phyloP scores from a whole-genome alignment of 768 basidiomycete genomes.

The Naganishia onofrii region DNA sequence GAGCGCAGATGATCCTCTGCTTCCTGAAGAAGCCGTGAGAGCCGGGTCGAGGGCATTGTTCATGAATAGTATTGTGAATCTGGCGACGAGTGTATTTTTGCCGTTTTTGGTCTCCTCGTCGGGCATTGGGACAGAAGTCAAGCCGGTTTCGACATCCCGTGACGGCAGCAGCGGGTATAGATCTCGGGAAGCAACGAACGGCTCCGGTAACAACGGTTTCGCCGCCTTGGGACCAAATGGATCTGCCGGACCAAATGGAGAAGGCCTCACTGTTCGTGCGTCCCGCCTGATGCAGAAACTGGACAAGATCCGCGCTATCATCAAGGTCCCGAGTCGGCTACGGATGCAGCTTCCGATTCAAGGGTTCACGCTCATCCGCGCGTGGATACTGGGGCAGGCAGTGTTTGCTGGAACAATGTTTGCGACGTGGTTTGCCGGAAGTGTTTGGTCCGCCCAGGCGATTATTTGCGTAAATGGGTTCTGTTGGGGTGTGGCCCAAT shows the following conservation, averaged over 20 bases:
- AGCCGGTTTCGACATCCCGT: constrained; percentile 20
- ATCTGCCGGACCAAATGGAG: background rate
- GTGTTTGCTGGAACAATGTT: constrained; percentile 75
- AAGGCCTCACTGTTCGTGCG: constrained; percentile 10
- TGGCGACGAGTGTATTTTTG: constrained; percentile 66
- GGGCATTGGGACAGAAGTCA: constrained; percentile 31
- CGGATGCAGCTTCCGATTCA: constrained; percentile 43
- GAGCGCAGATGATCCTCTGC: constrained; percentile 46
- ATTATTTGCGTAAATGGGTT: constrained; percentile 79
- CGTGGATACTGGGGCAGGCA: constrained; percentile 77
- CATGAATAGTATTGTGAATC: constrained; percentile 67
- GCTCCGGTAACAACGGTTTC: background rate
- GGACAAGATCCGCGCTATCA: constrained; percentile 22
- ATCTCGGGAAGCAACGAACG: background rate
- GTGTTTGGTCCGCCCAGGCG: constrained; percentile 67
- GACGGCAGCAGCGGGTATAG: background rate
- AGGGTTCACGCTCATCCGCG: constrained; percentile 47
- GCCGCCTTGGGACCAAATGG: background rate
- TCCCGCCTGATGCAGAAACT: constrained; percentile 26
- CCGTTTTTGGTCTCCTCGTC: constrained; percentile 61
- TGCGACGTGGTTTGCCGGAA: constrained; percentile 76
- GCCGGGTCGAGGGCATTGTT: constrained; percentile 81
- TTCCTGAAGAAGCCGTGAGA: constrained; percentile 71
- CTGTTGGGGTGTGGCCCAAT: constrained; percentile 87
- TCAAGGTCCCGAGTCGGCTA: constrained; percentile 25